These are phyloP conservation scores for Abrus precatorius DNA, from an alignment of 306 rosid species.

Conservation along the genomic window DNA sequence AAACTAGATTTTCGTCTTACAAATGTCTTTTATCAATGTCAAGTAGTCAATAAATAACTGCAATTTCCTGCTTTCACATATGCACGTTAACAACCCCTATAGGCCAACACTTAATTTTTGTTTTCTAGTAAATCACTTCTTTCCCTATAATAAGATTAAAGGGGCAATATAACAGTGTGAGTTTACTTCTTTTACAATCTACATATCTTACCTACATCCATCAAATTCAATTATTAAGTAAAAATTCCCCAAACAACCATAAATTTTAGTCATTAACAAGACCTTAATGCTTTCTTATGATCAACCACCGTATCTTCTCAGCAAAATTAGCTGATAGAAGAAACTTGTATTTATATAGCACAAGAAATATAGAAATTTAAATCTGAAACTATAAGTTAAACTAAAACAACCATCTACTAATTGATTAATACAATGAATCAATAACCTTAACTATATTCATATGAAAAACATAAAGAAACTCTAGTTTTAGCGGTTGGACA, in stretches of 20 bases:
- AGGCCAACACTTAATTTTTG: neutral
- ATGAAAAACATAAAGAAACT: neutral
- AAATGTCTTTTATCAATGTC: conserved; percentile 10
- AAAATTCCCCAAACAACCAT: conserved; percentile 31
- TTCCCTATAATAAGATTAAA: neutral
- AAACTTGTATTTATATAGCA: conserved; percentile 25
- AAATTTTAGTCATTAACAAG: conserved; percentile 40
- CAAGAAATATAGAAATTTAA: conserved; percentile 24
- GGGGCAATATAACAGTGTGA: neutral
- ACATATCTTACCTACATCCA: conserved; percentile 19
- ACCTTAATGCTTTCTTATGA: conserved; percentile 12
- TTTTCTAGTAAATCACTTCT: conserved; percentile 19
- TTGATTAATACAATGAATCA: too few species aligned
- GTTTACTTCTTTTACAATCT: conserved; percentile 23
- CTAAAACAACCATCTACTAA: too few species aligned
- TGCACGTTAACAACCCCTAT: neutral
- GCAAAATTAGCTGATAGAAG: conserved; percentile 14
- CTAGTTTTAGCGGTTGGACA: conserved; percentile 31
- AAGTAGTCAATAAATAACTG: neutral
- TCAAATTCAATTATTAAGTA: conserved; percentile 26
- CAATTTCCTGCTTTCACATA: neutral
- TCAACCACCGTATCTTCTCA: conserved; percentile 36
- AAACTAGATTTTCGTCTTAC: neutral
- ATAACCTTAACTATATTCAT: too few species aligned
- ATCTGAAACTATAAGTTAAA: too few species aligned